Evolutionary conservation across 352 stramenopile species (phyloP), one percentile per base, ranked within the genome.

Genomic region (Pythium aquatile): DNA sequence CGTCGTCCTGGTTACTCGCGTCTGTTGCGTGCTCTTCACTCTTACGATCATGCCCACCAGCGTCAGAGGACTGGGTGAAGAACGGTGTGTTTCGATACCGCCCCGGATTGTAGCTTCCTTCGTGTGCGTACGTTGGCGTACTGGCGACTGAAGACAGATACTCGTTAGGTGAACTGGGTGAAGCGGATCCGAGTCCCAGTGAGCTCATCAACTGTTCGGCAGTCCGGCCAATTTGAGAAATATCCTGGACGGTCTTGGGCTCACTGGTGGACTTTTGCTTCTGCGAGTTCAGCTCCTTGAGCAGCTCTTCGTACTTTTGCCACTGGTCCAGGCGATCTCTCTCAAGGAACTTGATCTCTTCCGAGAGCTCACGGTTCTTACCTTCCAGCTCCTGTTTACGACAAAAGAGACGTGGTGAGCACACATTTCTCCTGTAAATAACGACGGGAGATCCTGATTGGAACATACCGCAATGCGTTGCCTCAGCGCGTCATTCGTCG

Each of bases 271-370:
- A 7, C 9, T 70, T 74, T 0, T 53, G 17, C 39, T 77, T 73
- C 62, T 83, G 70, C 4, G 71, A 74, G 39, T 88, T 46, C 9
- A 72, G 8, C 40, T 70, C 74, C 51, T 88, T 84, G 29, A 85
- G 8, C 29, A 84, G 52, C 3, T 70, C 55, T 48, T 90, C 81
- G 52, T 89, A 83, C 40, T 86, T 88, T 30, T 77, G 77, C 85
- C 85, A 94, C 55, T 93, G 83, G 28, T 87, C 76, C 30, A 94
- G 66, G 1, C 85, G 77, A 54, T 91, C 81, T 58, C 75, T 83
- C 64, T 94, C 83, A 3, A 96, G 40, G 28, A 93, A 94, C 56
- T 82, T 90, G 63, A 94, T 74, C 64, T 96, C 81, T 58, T 93
- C 77, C 6, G 66, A 69, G 16, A 91, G 55, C 49, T 93, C 85